These are phyloP conservation scores for Blastocystis sp. DNA, from an alignment of 352 stramenopile genomes.

Conservation along the genomic window DNA sequence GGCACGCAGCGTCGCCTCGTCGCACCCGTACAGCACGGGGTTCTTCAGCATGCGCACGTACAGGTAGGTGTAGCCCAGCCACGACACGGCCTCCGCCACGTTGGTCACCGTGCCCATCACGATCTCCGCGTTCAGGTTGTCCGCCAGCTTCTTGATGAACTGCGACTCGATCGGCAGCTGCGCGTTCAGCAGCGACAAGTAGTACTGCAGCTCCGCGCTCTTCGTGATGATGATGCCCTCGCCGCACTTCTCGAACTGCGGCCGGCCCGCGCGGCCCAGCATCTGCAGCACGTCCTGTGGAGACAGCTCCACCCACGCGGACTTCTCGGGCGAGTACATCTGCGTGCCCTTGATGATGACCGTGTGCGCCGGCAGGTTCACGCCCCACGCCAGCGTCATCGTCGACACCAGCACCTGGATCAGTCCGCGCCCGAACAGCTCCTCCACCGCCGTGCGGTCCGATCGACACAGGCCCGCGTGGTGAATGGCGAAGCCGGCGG, in stretches of 20 bases:
- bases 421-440: conserved; percentile 92
- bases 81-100: conserved; percentile 89
- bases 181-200: conserved; percentile 40
- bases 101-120: conserved; percentile 95
- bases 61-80: conserved; percentile 97
- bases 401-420: conserved; percentile 96
- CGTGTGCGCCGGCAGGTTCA: conserved; percentile 96
- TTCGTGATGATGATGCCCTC: conserved; percentile 97
- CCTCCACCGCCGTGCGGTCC: conserved; percentile 90
- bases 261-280: conserved; percentile 93
- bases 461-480: conserved; percentile 90
- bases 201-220: conserved; percentile 80
- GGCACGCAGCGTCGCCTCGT: conserved; percentile 83
- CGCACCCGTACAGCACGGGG: conserved; percentile 93
- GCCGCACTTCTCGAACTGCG: conserved; percentile 97
- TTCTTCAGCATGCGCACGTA: conserved; percentile 97
- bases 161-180: conserved; percentile 94
- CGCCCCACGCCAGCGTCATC: conserved; percentile 95
- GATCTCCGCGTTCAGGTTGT: conserved; percentile 98
- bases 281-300: conserved; percentile 99
- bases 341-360: conserved; percentile 99
- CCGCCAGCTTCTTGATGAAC: conserved; percentile 94
- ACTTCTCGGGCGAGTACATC: conserved; percentile 97
- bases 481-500: conserved; percentile 91
- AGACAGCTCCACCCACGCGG: conserved; percentile 90